These are phyloP conservation scores for Acer yangbiense DNA, from an alignment of 345 rosid genomes.

Conservation along the genomic window DNA sequence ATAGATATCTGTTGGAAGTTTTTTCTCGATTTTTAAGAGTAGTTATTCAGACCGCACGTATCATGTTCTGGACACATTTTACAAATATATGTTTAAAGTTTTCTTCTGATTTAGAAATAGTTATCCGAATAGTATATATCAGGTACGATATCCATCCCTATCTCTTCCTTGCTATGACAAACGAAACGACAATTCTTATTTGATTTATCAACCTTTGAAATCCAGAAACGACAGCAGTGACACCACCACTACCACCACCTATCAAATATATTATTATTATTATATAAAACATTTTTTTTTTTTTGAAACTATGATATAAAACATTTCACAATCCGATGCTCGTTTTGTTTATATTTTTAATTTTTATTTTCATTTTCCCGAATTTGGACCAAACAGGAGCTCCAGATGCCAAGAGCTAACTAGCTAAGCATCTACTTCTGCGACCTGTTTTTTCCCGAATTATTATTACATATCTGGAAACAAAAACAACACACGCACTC, in stretches of 20 bases:
- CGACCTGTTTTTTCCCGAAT: neutral
- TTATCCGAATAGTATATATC: no score
- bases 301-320: neutral
- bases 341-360: neutral
- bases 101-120: no score
- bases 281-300: neutral
- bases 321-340: slow-evolving; percentile 1
- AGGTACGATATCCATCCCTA: neutral
- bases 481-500: slow-evolving; percentile 13
- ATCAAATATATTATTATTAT: neutral
- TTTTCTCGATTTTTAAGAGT: no score
- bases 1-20: no score
- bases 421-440: slow-evolving; percentile 19
- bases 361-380: neutral
- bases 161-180: neutral
- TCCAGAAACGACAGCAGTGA: slow-evolving; percentile 20
- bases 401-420: slow-evolving; percentile 5
- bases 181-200: slow-evolving; percentile 5
- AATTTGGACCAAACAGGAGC: neutral
- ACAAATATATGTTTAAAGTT: no score
- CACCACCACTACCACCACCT: slow-evolving; percentile 12
- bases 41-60: no score
- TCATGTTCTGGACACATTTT: fast-evolving
- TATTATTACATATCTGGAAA: slow-evolving; percentile 6
- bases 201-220: neutral